Evolutionary conservation across 345 rosid genomes (phyloP), one percentile per base, ranked within the genome.

Genomic region (Iberis pinnata): DNA sequence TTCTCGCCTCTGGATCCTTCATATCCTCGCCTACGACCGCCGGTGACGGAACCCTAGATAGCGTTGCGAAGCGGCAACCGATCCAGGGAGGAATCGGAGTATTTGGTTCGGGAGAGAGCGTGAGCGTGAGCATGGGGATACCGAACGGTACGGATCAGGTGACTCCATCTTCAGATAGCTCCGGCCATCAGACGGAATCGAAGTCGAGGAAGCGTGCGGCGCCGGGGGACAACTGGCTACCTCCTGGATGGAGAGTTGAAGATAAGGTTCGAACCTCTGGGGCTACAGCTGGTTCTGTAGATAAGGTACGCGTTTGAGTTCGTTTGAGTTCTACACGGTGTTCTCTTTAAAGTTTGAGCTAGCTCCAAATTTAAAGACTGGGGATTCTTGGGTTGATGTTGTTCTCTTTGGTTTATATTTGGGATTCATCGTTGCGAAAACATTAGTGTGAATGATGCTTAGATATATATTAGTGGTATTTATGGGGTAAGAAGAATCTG

Each of bases 191-290:
- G 14, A 4, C 54, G 13, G 46, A 60, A 8, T 49, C 63, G 18
- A 64, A 62, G 75, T 37, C 54, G 32, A 47, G 56, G 49, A 62
- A 49, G 39, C 73, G 63, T 18, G 36, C 53, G 11, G 43, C 55
- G 38, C 22, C 66, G 5, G 27, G 65, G 5, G 80, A 68, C 18
- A 52, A 20, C 20, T 80, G 83, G 79, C 29, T 84, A 49, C 98
- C 98, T 17, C 43, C 79, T 41, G 83, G 84, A 53, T 92, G 98
- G 98, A 8, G 40, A 26, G 72, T 92, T 14, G 90, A 85, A 70
- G 93, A 81, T 12, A 75, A 78, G 69, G 78, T 80, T 65, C 68
- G 95, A 70, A 55, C 54, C 43, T 71, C 86, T 19, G 96, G 98
- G 6, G 89, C 71, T 0, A 82, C 86, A 4, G 95, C 96, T 47